A percentile compares a stretch with the other conserved stretches of the same genome.
These are phyloP conservation scores for Aspergillus sp. DNA, from an alignment of 2,329 filamentous ascomycete species.

Conservation along the genomic window DNA sequence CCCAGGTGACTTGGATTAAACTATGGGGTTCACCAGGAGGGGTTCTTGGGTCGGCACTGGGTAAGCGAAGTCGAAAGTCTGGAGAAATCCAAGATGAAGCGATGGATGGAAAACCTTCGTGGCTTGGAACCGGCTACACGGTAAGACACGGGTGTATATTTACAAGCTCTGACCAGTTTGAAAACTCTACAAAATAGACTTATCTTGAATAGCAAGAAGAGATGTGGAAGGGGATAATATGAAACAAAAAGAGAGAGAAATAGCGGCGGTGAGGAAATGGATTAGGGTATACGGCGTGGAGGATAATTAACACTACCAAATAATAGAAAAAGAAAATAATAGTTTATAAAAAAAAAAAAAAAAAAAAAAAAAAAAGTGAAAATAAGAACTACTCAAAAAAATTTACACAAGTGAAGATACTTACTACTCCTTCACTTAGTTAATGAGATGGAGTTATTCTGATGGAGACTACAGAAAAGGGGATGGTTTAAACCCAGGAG, in stretches of 20 bases:
- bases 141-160: not conserved
- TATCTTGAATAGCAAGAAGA: too few species aligned
- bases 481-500: conserved; percentile 10
- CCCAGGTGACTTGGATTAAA: not conserved
- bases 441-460: not conserved
- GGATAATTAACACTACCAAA: too few species aligned
- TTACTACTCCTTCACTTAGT: not conserved
- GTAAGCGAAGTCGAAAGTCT: conserved; percentile 5
- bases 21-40: not conserved
- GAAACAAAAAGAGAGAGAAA: too few species aligned
- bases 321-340: too few species aligned
- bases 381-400: too few species aligned
- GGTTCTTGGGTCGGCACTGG: conserved; percentile 1
- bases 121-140: too few species aligned
- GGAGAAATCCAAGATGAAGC: conserved; percentile 4
- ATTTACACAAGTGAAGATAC: not conserved
- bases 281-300: too few species aligned
- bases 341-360: too few species aligned
- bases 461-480: conserved; percentile 4
- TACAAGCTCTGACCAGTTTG: not conserved
- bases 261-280: too few species aligned
- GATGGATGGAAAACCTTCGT: conserved; percentile 1
- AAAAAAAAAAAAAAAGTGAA: too few species aligned
- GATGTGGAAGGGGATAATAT: too few species aligned
- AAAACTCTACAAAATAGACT: too few species aligned